Base-by-base conservation (phyloP, 805 yeast genomes). In the Saccharomycodes ludwigii region DNA sequence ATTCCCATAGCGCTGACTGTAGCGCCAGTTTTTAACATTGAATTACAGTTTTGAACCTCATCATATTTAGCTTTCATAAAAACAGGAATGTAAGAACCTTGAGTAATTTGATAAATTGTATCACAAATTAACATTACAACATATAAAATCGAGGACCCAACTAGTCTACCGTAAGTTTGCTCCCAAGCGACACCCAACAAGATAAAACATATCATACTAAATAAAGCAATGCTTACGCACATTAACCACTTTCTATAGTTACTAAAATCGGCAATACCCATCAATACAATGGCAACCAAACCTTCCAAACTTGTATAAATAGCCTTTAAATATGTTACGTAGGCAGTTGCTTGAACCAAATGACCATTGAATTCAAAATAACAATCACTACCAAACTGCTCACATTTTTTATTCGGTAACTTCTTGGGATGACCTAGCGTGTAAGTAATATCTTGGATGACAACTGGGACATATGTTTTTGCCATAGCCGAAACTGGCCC, bases 401-500 rank as follows among this genome's bases (percentile, higher is more conserved):
- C 21, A 36, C 66, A 61, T 11, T 16, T 22, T 2, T 29, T 36
- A 2, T 60, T 61, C 1, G 34, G 24, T 4, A 40, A 32, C 2
- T 48, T 51, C 14, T 34, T 32, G n/a, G n/a, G n/a, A 5, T 37
- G 39, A 3, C 66, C 66, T 11, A 60, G 39, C 0, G 41, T 34
- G 9, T 48, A 32, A 3, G 63, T 61, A 17, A 52, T 45, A 1
- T 65, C 55, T 41, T 61, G 65, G 18, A 61, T 50, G 0, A 50
- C 52, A 0, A 64, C 65, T 6, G 65, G 63, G 13, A 61, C 58
- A 36, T 61, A 61, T 1, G 63, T 50, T 32, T 61, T 46, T 4
- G 56, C 35, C 65, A 61, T 58, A 6, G 65, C 54, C 1, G 65
- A 52, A 0, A 58, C 63, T 2, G 66, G 66, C 2, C 67, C 67